Conservation (phyloP, 2,329 filamentous ascomycete genomes). For the Sclerotinia nivalis region DNA sequence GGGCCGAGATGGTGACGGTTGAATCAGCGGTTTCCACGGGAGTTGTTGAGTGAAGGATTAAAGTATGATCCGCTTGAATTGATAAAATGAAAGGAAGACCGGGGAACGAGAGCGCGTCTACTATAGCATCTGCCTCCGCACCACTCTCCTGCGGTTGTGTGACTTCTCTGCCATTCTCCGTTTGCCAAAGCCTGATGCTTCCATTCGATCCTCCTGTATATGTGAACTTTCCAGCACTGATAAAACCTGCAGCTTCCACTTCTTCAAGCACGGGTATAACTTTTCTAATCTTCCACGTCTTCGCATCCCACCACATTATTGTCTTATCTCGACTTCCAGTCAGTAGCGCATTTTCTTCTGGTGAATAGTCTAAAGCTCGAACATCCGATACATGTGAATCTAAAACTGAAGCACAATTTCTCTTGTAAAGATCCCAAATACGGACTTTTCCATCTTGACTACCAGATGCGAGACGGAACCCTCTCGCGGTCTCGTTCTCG, state of each 20-base stretch:
- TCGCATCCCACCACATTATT: constrained; percentile 85
- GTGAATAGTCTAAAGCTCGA: constrained; percentile 80
- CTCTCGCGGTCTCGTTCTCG: constrained; percentile 52
- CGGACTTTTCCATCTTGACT: constrained; percentile 91
- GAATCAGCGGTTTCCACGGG: constrained; percentile 43
- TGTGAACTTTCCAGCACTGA: constrained; percentile 68
- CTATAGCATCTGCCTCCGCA: constrained; percentile 65
- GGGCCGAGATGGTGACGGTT: constrained; percentile 43
- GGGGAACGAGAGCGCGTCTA: constrained; percentile 67
- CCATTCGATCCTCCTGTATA: constrained; percentile 87
- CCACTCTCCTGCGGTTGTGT: constrained; percentile 69
- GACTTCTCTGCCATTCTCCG: constrained; percentile 73
- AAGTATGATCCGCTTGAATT: constrained; percentile 84
- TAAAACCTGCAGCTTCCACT: constrained; percentile 80
- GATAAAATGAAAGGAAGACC: constrained; percentile 72
- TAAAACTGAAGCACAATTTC: constrained; percentile 73
- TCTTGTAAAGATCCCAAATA: constrained; percentile 88
- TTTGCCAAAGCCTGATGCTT: constrained; percentile 79
- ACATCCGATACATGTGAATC: constrained; percentile 96
- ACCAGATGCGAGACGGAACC: constrained; percentile 83
- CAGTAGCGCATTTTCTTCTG: constrained; percentile 71
- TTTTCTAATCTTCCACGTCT: constrained; percentile 78
- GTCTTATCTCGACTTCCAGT: constrained; percentile 93
- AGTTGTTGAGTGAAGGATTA: constrained; percentile 68
- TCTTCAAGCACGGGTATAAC: constrained; percentile 84